Percentiles rank a stretch among this genome's conserved stretches.
Evolutionary conservation across 2,329 filamentous ascomycete species (phyloP).

Genomic region (Talaromyces sp.): DNA sequence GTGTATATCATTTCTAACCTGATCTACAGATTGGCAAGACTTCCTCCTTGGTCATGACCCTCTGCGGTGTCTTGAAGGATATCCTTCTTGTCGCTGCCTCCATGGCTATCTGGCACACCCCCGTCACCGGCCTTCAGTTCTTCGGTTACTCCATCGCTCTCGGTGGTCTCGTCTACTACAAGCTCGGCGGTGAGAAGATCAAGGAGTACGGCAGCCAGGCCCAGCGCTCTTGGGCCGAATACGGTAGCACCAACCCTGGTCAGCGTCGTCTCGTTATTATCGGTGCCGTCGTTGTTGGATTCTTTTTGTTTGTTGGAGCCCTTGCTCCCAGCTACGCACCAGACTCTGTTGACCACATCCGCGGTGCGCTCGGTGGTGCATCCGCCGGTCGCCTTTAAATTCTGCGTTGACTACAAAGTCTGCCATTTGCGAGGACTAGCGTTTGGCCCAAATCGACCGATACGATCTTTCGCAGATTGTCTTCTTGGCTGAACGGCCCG

Average conservation of each 20-base stretch:
- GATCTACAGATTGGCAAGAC: constrained; percentile 74
- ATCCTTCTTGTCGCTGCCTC: constrained; percentile 76
- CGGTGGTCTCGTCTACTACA: constrained; percentile 65
- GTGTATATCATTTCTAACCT: background rate
- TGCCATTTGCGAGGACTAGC: too few species aligned
- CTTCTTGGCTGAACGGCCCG: background rate
- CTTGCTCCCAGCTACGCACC: constrained; percentile 56
- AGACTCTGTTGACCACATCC: constrained; percentile 35
- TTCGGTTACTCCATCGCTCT: constrained; percentile 76
- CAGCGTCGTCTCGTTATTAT: constrained; percentile 76
- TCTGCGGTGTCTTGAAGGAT: constrained; percentile 84
- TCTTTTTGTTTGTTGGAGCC: constrained; percentile 66
- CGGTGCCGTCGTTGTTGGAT: constrained; percentile 61
- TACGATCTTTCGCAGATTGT: background rate
- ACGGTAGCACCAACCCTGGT: constrained; percentile 72
- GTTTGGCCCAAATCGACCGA: background rate
- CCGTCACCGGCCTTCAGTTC: constrained; percentile 68
- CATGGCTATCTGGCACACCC: constrained; percentile 74
- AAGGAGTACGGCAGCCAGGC: constrained; percentile 74
- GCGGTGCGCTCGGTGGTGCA: constrained; percentile 38
- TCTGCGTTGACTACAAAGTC: background rate
- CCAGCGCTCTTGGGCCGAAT: constrained; percentile 79
- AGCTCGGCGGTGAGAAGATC: constrained; percentile 72
- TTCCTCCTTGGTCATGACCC: constrained; percentile 78
- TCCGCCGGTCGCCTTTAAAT: constrained; percentile 35